Base-by-base conservation (phyloP, 176 grass and related monocot species). In the Secale cereale region DNA sequence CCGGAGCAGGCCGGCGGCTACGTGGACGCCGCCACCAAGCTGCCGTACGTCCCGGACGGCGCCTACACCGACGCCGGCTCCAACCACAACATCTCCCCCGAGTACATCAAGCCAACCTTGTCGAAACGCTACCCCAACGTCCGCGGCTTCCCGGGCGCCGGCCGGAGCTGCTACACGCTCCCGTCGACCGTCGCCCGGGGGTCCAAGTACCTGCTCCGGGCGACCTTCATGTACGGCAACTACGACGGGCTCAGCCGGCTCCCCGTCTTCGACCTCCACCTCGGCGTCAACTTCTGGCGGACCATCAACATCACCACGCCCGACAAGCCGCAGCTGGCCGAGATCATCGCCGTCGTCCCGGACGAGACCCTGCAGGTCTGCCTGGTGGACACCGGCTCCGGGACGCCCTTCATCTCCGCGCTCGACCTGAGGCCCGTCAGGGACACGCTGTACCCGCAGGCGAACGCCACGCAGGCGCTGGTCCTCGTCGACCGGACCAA, bases 101-200 rank as follows among this genome's bases (percentile, higher is more conserved):
- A 70, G 65, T 87, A 82, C 76, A 19, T 86, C 13, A 25, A 5
- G 0, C 69, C 29, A 0, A 1, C 0, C 0, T 22, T 85, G 2
- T 9, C 10, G 0, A 77, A 1, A 37, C 69, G 63, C 46, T 84
- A 70, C 74, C 6, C 4, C 4, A 88, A 57, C 78, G 15, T 91
- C 3, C 77, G 91, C 54, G 91, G 91, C 94, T 95, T 95, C 43
- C 37, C 78, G 31, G 78, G 8, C 56, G 70, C 54, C 1, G 45
- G 3, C 4, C 78, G 92, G 26, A 86, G 72, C 81, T 94, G 92
- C 88, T 94, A 94, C 80, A 86, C 83, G 0, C 40, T 94, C 16
- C 87, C 82, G 7, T 74, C 35, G 2, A 57, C 88, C 11, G 30
- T 93, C 28, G 64, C 39, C 2, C 4, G 39, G 0, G 80, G 71